Evolutionary conservation across 345 rosid species (phyloP), one percentile per base, ranked within the genome.

Genomic region (Eucalyptus fibrosa): DNA sequence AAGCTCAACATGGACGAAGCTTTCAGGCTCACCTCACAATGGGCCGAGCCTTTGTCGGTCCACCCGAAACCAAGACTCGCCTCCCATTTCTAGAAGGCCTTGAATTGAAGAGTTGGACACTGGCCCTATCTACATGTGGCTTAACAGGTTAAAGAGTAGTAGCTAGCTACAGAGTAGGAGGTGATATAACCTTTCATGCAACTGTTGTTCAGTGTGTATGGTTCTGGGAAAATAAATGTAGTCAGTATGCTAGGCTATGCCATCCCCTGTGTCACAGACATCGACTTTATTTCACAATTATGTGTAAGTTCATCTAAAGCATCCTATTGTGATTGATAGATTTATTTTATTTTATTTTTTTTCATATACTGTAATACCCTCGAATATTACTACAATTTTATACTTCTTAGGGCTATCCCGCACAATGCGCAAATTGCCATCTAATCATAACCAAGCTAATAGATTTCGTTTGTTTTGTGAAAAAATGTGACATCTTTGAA

Each of bases 1-100:
- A 92, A 95, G 72, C 90, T 97, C 53, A 93, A 93, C 89, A 95
- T 97, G 99, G 94, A 94, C 1, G 97, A 96, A 88, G 95, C 93
- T 18, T 97, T 92, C 77, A 94, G 98, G n/a, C 91, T 96, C 26
- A 96, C 99, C 16, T 50, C 94, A 21, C 98, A 96, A 42, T 92
- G 99, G 34, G 97, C 95, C 1, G 92, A 45, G 34, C 98, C 98
- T 26, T 89, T 94, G 89, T 86, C 91, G 89, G 96, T 96, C 44
- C 95, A 94, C 89, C 96, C 96, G 5, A 94, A 87, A 88, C 94
- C 93, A 28, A 93, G 98, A 92, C 88, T 96, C 55, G 80, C 92
- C 2, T 87, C 55, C 34, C 86, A 49, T 55, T 93, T 91, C 47
- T 95, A 93, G 37, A 45, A 45, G 40, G 72, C 87, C 19, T 59